phyloP scores from a whole-genome alignment of 2,329 filamentous ascomycete species.

The Fusarium illudens region DNA sequence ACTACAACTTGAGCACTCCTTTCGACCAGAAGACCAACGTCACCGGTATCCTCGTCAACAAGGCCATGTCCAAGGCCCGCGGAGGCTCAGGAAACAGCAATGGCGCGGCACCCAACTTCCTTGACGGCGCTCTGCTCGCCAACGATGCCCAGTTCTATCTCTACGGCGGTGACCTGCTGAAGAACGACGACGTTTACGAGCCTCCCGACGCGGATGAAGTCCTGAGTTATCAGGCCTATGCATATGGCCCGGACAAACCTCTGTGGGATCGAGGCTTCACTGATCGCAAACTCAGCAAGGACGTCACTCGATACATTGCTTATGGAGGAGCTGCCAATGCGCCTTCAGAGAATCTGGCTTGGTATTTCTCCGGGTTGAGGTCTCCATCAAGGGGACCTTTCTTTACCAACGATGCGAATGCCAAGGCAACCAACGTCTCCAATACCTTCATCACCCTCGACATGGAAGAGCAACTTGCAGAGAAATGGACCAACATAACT shows the following conservation, averaged over 20 bases:
- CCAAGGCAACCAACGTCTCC: constrained; percentile 57
- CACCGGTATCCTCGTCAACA: constrained; percentile 57
- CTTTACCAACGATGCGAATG: constrained; percentile 47
- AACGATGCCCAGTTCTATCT: constrained; percentile 71
- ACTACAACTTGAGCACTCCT: constrained; percentile 64
- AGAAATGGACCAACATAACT: constrained; percentile 66
- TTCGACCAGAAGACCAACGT: constrained; percentile 64
- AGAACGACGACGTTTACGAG: constrained; percentile 46
- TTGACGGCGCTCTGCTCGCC: constrained; percentile 70
- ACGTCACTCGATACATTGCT: constrained; percentile 68
- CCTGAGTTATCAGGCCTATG: constrained; percentile 61
- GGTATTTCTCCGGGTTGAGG: constrained; percentile 73
- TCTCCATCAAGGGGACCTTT: constrained; percentile 61
- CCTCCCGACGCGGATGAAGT: constrained; percentile 55
- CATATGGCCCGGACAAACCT: constrained; percentile 57
- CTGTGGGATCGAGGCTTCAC: constrained; percentile 56
- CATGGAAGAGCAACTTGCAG: constrained; percentile 59
- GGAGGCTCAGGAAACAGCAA: constrained; percentile 59
- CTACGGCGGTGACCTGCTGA: constrained; percentile 65
- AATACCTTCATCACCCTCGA: constrained; percentile 68
- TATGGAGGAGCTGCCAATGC: constrained; percentile 70
- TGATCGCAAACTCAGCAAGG: constrained; percentile 50
- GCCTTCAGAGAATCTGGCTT: constrained; percentile 75
- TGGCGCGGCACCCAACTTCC: constrained; percentile 63
- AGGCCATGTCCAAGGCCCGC: constrained; percentile 56